phyloP scores from a whole-genome alignment of 306 rosid species.

The Castanospermum australe region DNA sequence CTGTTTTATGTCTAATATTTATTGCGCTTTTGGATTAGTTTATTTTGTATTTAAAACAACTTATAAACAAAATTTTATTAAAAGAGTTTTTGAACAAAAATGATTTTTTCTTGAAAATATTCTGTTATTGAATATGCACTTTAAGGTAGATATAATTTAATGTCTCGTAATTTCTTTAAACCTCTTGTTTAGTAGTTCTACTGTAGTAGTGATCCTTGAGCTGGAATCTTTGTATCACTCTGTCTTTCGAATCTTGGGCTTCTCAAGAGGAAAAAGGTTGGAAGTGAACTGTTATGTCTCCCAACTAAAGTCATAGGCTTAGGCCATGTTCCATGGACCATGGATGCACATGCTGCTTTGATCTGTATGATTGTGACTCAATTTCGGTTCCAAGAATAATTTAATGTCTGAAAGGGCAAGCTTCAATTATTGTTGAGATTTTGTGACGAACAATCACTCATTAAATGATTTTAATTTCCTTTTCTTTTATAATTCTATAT shows the following conservation, averaged over 20 bases:
- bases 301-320: constrained; percentile 28
- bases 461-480: not conserved
- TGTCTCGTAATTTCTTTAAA: not conserved
- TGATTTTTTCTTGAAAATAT: too few relatives aligned
- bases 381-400: constrained; percentile 9
- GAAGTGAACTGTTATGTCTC: constrained; percentile 53
- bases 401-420: not conserved
- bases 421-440: constrained; percentile 1
- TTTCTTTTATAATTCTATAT: not conserved
- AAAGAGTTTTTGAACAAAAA: too few relatives aligned
- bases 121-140: too few relatives aligned
- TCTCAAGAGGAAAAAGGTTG: constrained; percentile 25
- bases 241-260: constrained; percentile 25
- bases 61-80: too few relatives aligned
- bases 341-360: constrained; percentile 45
- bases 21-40: too few relatives aligned
- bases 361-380: constrained; percentile 27
- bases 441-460: not conserved
- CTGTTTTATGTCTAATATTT: not conserved
- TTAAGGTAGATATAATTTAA: constrained; percentile 17
- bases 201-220: constrained; percentile 14
- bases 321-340: constrained; percentile 25
- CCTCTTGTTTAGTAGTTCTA: not conserved
- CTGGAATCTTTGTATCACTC: constrained; percentile 11
- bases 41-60: too few relatives aligned